phyloP scores from a whole-genome alignment of 176 grass and related monocot genomes.

The Neostapfia colusana region DNA sequence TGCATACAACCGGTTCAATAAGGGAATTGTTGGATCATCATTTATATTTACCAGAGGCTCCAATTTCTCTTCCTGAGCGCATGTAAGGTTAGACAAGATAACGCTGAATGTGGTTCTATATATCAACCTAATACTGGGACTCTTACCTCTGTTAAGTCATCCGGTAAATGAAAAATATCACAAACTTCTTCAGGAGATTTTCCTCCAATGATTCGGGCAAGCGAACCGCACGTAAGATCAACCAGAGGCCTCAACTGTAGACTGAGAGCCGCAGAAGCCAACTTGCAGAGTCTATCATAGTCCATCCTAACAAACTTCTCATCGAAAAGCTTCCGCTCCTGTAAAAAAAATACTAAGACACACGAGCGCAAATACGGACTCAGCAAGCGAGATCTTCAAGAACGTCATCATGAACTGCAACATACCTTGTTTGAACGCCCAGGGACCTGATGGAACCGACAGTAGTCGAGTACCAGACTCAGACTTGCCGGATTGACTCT shows the following conservation, averaged over 20 bases:
- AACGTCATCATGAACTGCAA: neutral
- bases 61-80: too few species aligned
- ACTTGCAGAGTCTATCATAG: conserved; percentile 85
- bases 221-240: conserved; percentile 92
- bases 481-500: conserved; percentile 87
- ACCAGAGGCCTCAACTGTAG: conserved; percentile 92
- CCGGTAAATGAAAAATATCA: conserved; percentile 96
- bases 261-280: conserved; percentile 93
- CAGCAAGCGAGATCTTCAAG: neutral
- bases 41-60: too few species aligned
- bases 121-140: conserved; percentile 9
- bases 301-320: conserved; percentile 97
- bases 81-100: conserved; percentile 26
- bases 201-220: conserved; percentile 95
- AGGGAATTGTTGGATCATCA: too few species aligned
- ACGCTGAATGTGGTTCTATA: conserved; percentile 3
- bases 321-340: conserved; percentile 93
- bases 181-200: conserved; percentile 97
- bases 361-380: conserved; percentile 1
- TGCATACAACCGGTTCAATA: too few species aligned
- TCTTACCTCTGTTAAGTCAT: conserved; percentile 92
- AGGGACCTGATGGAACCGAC: conserved; percentile 90
- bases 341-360: conserved; percentile 33
- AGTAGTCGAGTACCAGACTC: conserved; percentile 98
- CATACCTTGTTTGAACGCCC: conserved; percentile 96